Conservation (phyloP, 2,329 filamentous ascomycete species). For the Cytospora leucostoma region DNA sequence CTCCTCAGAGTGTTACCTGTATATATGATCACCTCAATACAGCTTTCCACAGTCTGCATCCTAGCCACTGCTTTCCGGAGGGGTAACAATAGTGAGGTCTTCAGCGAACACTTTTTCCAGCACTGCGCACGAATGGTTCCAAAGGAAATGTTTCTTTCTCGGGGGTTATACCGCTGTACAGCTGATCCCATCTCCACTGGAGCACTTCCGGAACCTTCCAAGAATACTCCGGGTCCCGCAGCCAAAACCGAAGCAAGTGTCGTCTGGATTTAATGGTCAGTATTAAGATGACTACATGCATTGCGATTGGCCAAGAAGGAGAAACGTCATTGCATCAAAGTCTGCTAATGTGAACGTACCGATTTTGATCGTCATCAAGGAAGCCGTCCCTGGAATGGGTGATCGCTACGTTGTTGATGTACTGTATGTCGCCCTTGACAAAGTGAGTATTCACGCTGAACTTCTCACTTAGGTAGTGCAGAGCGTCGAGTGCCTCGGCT, state of each 20-base stretch:
- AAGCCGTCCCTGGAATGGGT: conserved; percentile 52
- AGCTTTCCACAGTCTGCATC: too few species aligned
- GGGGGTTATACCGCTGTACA: conserved; percentile 54
- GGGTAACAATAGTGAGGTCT: not conserved
- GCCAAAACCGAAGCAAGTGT: conserved; percentile 52
- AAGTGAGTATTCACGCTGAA: conserved; percentile 49
- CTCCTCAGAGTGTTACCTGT: too few species aligned
- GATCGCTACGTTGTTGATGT: conserved; percentile 56
- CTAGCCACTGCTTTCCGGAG: too few species aligned
- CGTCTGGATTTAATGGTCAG: conserved; percentile 39
- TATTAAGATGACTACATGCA: conserved; percentile 43
- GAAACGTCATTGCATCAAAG: not conserved
- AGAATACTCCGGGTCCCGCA: conserved; percentile 50
- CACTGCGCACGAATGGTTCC: conserved; percentile 51
- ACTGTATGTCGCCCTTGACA: conserved; percentile 55
- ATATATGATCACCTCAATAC: too few species aligned
- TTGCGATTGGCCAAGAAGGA: conserved; percentile 37
- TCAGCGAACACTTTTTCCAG: conserved; percentile 35
- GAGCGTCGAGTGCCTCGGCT: conserved; percentile 53
- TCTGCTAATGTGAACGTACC: conserved; percentile 38
- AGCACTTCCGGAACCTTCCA: conserved; percentile 50
- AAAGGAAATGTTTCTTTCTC: conserved; percentile 58
- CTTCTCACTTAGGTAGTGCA: conserved; percentile 52
- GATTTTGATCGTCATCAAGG: conserved; percentile 44
- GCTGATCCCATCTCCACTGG: conserved; percentile 50